Evolutionary conservation across 805 yeast species (phyloP).

Genomic region (Saccharomycopsis capsularis): DNA sequence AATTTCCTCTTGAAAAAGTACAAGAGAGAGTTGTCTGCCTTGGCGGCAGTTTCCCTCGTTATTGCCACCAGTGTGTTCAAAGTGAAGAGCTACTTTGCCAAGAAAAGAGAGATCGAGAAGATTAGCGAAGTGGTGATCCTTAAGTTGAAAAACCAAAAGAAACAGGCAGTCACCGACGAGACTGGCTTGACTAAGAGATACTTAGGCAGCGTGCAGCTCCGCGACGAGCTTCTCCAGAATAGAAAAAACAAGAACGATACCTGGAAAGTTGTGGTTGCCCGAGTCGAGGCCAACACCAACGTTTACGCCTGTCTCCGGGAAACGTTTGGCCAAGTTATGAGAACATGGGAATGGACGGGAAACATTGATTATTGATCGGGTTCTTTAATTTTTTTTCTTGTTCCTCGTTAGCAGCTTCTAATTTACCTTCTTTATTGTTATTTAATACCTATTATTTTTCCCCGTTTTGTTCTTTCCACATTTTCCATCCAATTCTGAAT

Average conservation of each 20-base stretch:
- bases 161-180: conserved; percentile 28
- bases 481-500: too few relatives aligned
- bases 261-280: conserved; percentile 53
- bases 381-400: background rate
- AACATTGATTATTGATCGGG: background rate
- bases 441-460: background rate
- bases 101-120: conserved; percentile 37
- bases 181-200: conserved; percentile 36
- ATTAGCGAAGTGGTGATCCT: conserved; percentile 42
- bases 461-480: too few relatives aligned
- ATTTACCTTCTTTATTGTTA: background rate
- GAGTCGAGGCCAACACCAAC: conserved; percentile 60
- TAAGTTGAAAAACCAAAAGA: conserved; percentile 43
- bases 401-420: background rate
- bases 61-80: conserved; percentile 30
- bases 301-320: conserved; percentile 59
- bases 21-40: conserved; percentile 22
- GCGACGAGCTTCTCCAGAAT: conserved; percentile 51
- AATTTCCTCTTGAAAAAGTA: conserved; percentile 32
- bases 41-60: conserved; percentile 18
- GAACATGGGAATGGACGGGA: conserved; percentile 86
- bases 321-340: conserved; percentile 79
- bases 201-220: conserved; percentile 63
- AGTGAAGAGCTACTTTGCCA: conserved; percentile 32
- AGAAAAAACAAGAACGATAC: conserved; percentile 38